Percentiles rank a stretch among this genome's conserved stretches.
Conservation (phyloP, 352 stramenopile genomes). For the Phytophthora sp. region DNA sequence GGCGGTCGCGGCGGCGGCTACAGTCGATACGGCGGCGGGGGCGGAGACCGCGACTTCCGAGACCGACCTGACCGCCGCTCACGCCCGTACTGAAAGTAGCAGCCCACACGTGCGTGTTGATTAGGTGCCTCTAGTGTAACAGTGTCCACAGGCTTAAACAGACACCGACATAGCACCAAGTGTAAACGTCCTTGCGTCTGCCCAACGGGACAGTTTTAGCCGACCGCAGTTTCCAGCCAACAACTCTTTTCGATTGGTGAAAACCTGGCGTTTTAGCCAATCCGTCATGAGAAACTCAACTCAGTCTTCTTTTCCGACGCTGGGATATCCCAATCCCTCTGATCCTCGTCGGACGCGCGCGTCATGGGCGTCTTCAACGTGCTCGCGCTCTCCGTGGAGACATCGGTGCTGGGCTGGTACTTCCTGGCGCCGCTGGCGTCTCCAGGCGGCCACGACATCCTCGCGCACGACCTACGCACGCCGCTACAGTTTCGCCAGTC, state of each 20-base stretch:
- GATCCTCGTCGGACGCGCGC: constrained; percentile 3
- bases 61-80: constrained; percentile 60
- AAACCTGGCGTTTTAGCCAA: constrained; percentile 23
- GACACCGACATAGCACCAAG: too few relatives aligned
- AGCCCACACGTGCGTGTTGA: constrained; percentile 9
- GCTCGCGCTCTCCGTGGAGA: constrained; percentile 60
- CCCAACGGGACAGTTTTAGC: constrained; percentile 1
- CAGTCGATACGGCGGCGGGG: constrained; percentile 39
- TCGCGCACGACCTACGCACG: constrained; percentile 44
- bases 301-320: constrained; percentile 23
- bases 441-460: constrained; percentile 34
- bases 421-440: constrained; percentile 43
- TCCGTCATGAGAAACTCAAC: constrained; percentile 20
- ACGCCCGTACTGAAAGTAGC: constrained; percentile 59
- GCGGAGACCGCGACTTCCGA: constrained; percentile 48
- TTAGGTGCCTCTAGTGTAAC: constrained; percentile 28
- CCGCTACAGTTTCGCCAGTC: constrained; percentile 71
- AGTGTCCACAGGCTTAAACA: constrained; percentile 2
- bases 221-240: constrained; percentile 3
- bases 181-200: constrained; percentile 3
- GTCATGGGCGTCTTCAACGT: constrained; percentile 76
- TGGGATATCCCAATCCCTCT: constrained; percentile 19
- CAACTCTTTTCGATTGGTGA: constrained; percentile 33
- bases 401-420: constrained; percentile 68
- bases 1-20: constrained; percentile 37